Conservation (phyloP, 805 yeast species). For the Candida verbasci region DNA sequence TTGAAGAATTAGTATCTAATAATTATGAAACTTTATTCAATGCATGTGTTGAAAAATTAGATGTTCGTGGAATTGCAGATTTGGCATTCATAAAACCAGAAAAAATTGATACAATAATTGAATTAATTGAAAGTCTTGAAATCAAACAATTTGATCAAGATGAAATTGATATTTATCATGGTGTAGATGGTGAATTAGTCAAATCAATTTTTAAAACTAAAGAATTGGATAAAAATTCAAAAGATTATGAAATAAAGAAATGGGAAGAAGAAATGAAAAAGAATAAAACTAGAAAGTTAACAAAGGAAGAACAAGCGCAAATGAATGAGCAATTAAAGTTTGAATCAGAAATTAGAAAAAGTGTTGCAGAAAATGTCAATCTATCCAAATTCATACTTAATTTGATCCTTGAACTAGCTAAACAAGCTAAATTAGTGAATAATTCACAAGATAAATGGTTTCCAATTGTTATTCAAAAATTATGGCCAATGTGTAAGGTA, state of each 20-base stretch:
- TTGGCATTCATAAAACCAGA: slow-evolving; percentile 59
- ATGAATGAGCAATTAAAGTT: slow-evolving; percentile 59
- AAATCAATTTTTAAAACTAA: slow-evolving; percentile 52
- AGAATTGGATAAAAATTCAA: slow-evolving; percentile 58
- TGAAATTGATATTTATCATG: slow-evolving; percentile 61
- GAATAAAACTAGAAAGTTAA: slow-evolving; percentile 66
- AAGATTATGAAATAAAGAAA: slow-evolving; percentile 77
- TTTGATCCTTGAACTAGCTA: slow-evolving; percentile 51
- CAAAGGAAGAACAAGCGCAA: slow-evolving; percentile 70
- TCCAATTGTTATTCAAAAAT: slow-evolving; percentile 52
- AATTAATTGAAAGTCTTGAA: slow-evolving; percentile 43
- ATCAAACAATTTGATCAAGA: slow-evolving; percentile 42
- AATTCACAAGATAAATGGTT: slow-evolving; percentile 72
- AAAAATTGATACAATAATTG: slow-evolving; percentile 48
- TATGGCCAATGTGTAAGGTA: slow-evolving; percentile 44
- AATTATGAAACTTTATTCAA: slow-evolving; percentile 19
- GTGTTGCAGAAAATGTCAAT: slow-evolving; percentile 35
- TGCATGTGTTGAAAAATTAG: slow-evolving; percentile 30
- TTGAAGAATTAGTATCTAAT: slow-evolving; percentile 49
- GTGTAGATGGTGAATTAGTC: slow-evolving; percentile 66
- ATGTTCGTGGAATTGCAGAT: slow-evolving; percentile 44
- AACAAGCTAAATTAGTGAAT: slow-evolving; percentile 47
- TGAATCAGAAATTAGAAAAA: slow-evolving; percentile 54
- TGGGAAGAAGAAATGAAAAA: slow-evolving; percentile 87
- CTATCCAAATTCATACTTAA: slow-evolving; percentile 46